These are phyloP conservation scores for Nannochloropsis oceanica DNA, from an alignment of 108 stramenopile genomes.

Conservation along the genomic window DNA sequence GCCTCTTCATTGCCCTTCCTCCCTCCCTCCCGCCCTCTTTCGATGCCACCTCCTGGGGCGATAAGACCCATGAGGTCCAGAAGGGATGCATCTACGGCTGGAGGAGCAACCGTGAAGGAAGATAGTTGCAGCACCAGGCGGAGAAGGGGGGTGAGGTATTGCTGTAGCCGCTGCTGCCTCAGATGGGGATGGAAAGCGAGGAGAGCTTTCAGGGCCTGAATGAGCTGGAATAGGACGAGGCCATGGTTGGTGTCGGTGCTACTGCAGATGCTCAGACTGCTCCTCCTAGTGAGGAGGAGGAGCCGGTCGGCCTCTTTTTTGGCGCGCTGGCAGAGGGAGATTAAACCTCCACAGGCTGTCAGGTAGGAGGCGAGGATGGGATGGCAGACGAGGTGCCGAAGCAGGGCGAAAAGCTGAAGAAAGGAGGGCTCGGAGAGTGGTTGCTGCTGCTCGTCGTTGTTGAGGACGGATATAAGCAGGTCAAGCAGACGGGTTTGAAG, in stretches of 20 bases:
- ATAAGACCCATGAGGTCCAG: background rate
- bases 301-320: background rate
- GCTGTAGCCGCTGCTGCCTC: background rate
- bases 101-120: background rate
- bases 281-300: background rate
- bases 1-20: background rate
- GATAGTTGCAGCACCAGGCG: background rate
- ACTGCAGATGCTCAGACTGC: background rate
- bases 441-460: background rate
- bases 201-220: background rate
- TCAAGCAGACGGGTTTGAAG: background rate
- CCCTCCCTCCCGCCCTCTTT: background rate
- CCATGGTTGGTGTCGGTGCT: background rate
- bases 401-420: background rate
- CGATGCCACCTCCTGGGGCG: background rate
- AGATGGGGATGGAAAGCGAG: background rate
- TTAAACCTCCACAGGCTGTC: background rate
- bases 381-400: background rate
- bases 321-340: background rate
- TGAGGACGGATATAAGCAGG: background rate
- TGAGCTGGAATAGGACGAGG: background rate
- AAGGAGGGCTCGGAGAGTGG: background rate
- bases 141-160: background rate
- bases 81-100: background rate
- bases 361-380: background rate